Conservation (phyloP, 768 basidiomycete genomes). For the Boletales sp. region DNA sequence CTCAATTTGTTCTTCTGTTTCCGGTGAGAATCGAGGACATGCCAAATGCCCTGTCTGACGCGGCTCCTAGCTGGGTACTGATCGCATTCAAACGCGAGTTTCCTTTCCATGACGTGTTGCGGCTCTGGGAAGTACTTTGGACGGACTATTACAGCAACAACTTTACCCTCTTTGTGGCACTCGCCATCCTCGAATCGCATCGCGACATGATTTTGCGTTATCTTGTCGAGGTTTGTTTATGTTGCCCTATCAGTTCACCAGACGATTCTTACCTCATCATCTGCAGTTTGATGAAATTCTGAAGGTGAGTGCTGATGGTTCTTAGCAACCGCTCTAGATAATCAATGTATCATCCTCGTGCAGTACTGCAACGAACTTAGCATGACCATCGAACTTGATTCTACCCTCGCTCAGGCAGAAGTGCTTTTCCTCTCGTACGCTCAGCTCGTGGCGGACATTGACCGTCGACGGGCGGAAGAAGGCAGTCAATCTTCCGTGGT, state of each 20-base stretch:
- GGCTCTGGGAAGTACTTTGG: conserved; percentile 93
- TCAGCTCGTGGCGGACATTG: conserved; percentile 84
- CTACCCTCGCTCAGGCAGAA: conserved; percentile 93
- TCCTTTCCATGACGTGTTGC: conserved; percentile 83
- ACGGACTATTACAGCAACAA: conserved; percentile 84
- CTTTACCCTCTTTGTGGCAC: conserved; percentile 91
- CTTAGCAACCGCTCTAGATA: background rate
- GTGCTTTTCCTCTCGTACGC: conserved; percentile 92
- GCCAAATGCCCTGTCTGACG: background rate
- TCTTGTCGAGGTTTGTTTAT: conserved; percentile 73
- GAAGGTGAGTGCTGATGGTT: conserved; percentile 18
- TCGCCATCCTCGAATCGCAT: conserved; percentile 93
- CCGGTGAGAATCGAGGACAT: conserved; percentile 52
- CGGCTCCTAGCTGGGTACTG: conserved; percentile 67
- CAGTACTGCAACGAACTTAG: conserved; percentile 90
- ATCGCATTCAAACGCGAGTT: conserved; percentile 98
- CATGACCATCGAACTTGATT: conserved; percentile 96
- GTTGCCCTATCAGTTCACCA: background rate
- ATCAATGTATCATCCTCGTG: conserved; percentile 21
- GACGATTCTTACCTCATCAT: conserved; percentile 3
- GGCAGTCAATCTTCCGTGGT: conserved; percentile 24
- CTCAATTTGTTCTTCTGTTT: conserved; percentile 98
- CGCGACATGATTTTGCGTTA: conserved; percentile 94
- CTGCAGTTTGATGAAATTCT: conserved; percentile 57
- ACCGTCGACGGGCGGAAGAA: conserved; percentile 70